phyloP scores from a whole-genome alignment of 2,329 filamentous ascomycete genomes.

The Diaporthe destruens region DNA sequence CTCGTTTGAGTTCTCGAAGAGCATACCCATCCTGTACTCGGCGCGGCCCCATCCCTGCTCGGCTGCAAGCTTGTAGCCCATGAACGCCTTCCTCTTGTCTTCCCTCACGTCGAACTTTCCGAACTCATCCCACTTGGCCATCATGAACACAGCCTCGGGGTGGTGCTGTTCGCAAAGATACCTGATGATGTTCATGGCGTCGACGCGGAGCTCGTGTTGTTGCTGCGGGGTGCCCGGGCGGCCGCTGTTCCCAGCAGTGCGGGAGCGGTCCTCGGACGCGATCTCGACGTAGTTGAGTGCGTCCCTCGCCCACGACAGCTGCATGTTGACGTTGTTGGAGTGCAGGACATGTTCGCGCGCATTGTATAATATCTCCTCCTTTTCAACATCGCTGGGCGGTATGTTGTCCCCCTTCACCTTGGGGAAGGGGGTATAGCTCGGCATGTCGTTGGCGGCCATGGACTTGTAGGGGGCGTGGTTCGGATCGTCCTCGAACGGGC shows the following conservation, averaged over 20 bases:
- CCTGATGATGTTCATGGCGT: constrained; percentile 91
- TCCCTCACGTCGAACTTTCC: constrained; percentile 91
- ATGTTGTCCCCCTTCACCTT: constrained; percentile 89
- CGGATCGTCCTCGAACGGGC: constrained; percentile 56
- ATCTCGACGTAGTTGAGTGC: constrained; percentile 90
- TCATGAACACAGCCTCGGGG: constrained; percentile 93
- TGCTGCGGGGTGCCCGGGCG: constrained; percentile 83
- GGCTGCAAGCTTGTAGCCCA: constrained; percentile 86
- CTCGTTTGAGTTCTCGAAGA: constrained; percentile 95
- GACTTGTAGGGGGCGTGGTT: constrained; percentile 52
- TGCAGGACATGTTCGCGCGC: constrained; percentile 87
- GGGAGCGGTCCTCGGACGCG: constrained; percentile 79
- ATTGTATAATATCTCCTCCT: constrained; percentile 89
- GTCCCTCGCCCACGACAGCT: constrained; percentile 96
- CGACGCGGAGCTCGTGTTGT: constrained; percentile 88
- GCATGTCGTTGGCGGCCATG: constrained; percentile 65
- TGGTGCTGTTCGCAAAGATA: constrained; percentile 93
- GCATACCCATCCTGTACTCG: constrained; percentile 98
- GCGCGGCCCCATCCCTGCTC: constrained; percentile 88
- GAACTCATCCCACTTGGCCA: constrained; percentile 97
- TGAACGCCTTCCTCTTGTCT: constrained; percentile 95
- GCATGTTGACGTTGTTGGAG: constrained; percentile 95
- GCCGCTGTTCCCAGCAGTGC: constrained; percentile 63
- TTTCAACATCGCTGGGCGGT: constrained; percentile 92
- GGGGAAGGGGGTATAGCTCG: constrained; percentile 93